Conservation (phyloP, 805 yeast species). For the Isabelozyma pseudorhagii region DNA sequence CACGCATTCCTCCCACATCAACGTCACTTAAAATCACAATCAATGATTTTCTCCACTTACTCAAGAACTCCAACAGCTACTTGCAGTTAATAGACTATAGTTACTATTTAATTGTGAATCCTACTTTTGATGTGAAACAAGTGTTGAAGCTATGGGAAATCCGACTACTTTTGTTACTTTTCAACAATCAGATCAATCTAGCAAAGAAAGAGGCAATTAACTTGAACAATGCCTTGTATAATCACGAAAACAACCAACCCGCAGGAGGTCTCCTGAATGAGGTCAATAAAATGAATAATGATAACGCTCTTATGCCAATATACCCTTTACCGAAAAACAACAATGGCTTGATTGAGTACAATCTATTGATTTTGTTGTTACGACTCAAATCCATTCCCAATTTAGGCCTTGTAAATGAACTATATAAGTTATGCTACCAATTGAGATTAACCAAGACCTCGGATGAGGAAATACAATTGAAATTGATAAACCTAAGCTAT, state of each 20-base stretch:
- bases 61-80: slow-evolving; percentile 1
- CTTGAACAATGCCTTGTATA: slow-evolving; percentile 33
- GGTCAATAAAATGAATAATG: neutral
- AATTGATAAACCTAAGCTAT: slow-evolving; percentile 29
- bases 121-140: slow-evolving; percentile 6
- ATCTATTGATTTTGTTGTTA: slow-evolving; percentile 30
- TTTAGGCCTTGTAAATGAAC: slow-evolving; percentile 38
- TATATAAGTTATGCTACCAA: slow-evolving; percentile 42
- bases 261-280: slow-evolving; percentile 1
- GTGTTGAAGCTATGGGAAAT: slow-evolving; percentile 32
- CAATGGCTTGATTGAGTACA: slow-evolving; percentile 21
- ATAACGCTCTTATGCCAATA: slow-evolving; percentile 10
- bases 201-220: slow-evolving; percentile 38
- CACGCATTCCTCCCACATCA: slow-evolving; percentile 10
- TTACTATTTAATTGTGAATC: slow-evolving; percentile 9
- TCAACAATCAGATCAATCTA: slow-evolving; percentile 22
- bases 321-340: slow-evolving; percentile 39
- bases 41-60: neutral
- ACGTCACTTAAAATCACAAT: neutral
- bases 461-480: slow-evolving; percentile 7
- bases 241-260: slow-evolving; percentile 19
- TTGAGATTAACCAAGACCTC: slow-evolving; percentile 10
- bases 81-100: slow-evolving; percentile 9
- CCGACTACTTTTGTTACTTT: slow-evolving; percentile 27
- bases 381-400: slow-evolving; percentile 44